Percentiles rank a stretch among this genome's conserved stretches.
These are phyloP conservation scores for Coniophora puteana DNA, from an alignment of 1,284 basidiomycete genomes.

Conservation along the genomic window DNA sequence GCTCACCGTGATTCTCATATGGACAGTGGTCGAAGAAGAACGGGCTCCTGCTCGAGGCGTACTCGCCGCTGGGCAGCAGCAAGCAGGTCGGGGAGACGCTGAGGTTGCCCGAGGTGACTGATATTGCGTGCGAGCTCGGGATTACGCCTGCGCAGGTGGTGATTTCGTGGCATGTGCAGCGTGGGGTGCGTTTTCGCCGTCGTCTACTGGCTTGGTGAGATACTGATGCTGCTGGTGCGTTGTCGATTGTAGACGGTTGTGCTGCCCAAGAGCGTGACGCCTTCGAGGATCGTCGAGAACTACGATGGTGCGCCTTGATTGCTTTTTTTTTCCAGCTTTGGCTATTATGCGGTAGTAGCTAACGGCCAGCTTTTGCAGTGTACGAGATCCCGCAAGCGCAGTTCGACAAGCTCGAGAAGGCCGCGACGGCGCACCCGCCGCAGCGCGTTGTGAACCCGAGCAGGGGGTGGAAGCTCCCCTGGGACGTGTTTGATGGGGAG, in stretches of 20 bases:
- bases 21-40: constrained; percentile 60
- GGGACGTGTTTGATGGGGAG: constrained; percentile 56
- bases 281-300: constrained; percentile 71
- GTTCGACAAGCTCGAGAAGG: constrained; percentile 58
- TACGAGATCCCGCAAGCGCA: constrained; percentile 48
- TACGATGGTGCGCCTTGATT: constrained; percentile 41
- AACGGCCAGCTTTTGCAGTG: constrained; percentile 31
- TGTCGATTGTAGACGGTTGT: constrained; percentile 55
- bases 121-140: constrained; percentile 59
- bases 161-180: constrained; percentile 78
- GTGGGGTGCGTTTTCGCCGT: constrained; percentile 50
- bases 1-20: not conserved
- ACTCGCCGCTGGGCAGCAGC: constrained; percentile 74
- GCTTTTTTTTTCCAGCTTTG: not conserved
- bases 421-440: constrained; percentile 44
- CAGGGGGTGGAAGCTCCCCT: constrained; percentile 55
- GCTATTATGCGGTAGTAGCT: not conserved
- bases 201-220: not conserved
- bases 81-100: constrained; percentile 54
- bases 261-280: constrained; percentile 78
- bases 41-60: constrained; percentile 68
- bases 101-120: constrained; percentile 46
- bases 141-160: constrained; percentile 79
- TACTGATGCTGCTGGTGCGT: constrained; percentile 5
- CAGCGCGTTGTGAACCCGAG: constrained; percentile 61